Evolutionary conservation across 2,329 filamentous ascomycete species (phyloP).

Genomic region (Paradendryphiella salina): DNA sequence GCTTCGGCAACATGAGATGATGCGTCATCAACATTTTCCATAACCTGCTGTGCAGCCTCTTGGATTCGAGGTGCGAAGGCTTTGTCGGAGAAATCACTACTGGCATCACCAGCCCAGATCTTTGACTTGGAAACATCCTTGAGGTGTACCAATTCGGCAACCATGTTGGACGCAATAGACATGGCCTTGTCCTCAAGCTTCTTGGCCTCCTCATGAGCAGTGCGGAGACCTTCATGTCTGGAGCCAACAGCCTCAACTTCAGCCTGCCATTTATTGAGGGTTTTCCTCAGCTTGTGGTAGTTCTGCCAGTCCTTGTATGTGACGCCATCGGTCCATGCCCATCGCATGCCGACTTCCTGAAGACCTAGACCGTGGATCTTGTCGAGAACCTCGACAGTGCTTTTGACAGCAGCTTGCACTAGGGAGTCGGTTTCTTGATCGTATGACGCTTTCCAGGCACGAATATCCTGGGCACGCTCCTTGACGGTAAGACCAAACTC

Average conservation of each 20-base stretch:
- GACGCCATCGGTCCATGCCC: constrained; percentile 94
- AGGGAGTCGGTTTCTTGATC: constrained; percentile 69
- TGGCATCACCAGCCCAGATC: constrained; percentile 71
- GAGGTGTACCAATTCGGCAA: constrained; percentile 75
- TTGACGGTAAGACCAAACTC: constrained; percentile 73
- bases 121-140: constrained; percentile 88
- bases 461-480: constrained; percentile 73
- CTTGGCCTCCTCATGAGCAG: constrained; percentile 68
- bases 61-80: constrained; percentile 61
- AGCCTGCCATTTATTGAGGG: constrained; percentile 80
- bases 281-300: constrained; percentile 83
- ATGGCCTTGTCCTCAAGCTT: constrained; percentile 79
- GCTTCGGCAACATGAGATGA: constrained; percentile 45
- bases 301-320: constrained; percentile 98
- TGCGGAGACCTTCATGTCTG: constrained; percentile 69
- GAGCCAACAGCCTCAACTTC: constrained; percentile 78
- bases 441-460: constrained; percentile 74
- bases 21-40: constrained; percentile 44
- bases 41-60: constrained; percentile 50
- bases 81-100: constrained; percentile 76
- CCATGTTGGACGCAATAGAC: constrained; percentile 74
- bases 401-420: constrained; percentile 73
- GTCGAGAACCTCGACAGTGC: constrained; percentile 80
- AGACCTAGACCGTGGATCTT: constrained; percentile 81
- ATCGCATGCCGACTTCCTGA: constrained; percentile 87